These are phyloP conservation scores for Rasamsonia emersonii DNA, from an alignment of 2,329 filamentous ascomycete genomes.

Conservation along the genomic window DNA sequence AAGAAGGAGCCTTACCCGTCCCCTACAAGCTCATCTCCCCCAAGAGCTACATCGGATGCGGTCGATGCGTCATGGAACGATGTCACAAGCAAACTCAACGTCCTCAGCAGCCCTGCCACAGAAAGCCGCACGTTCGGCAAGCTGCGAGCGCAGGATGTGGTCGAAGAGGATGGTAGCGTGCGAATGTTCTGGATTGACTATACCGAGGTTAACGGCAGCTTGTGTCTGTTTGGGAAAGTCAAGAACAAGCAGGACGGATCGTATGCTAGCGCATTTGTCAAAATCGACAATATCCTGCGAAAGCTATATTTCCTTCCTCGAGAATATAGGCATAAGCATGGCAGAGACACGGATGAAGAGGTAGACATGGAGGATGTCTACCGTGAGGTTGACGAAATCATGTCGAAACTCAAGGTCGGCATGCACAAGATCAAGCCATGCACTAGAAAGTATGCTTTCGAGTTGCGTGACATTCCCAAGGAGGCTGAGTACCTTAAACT, in stretches of 20 bases:
- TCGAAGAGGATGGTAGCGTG: constrained; percentile 87
- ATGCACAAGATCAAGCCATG: constrained; percentile 93
- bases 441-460: constrained; percentile 90
- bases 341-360: constrained; percentile 64
- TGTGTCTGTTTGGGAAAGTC: constrained; percentile 94
- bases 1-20: constrained; percentile 61
- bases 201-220: constrained; percentile 78
- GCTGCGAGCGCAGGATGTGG: constrained; percentile 69
- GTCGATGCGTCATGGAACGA: constrained; percentile 85
- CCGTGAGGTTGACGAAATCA: constrained; percentile 75
- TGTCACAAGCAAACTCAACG: constrained; percentile 76
- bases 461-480: constrained; percentile 75
- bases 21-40: constrained; percentile 68
- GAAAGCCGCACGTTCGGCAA: constrained; percentile 64
- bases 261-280: constrained; percentile 89
- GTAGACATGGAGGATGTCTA: constrained; percentile 86
- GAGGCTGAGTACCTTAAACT: constrained; percentile 90
- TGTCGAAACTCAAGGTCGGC: constrained; percentile 75
- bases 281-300: constrained; percentile 86
- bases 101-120: constrained; percentile 63
- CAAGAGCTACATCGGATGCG: constrained; percentile 48
- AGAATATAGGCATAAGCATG: constrained; percentile 49
- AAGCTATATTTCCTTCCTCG: constrained; percentile 92
- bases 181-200: constrained; percentile 98
- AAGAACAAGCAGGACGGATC: constrained; percentile 72